Conservation (phyloP, 805 yeast species). For the Candida pseudoglaebosa region DNA sequence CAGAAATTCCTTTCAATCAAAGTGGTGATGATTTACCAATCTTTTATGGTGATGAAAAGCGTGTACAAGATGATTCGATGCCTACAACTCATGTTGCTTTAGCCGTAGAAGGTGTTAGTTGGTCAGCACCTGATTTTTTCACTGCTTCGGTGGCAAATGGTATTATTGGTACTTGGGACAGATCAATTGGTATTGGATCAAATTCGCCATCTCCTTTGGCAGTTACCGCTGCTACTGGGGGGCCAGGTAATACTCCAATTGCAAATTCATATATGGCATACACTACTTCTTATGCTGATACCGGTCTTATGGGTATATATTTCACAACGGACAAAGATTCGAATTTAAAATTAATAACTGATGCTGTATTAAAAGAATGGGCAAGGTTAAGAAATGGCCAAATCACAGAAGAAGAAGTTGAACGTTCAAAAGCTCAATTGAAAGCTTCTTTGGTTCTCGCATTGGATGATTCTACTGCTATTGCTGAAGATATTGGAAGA, state of each 20-base stretch:
- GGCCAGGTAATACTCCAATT: constrained; percentile 56
- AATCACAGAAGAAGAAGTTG: constrained; percentile 80
- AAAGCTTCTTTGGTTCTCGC: constrained; percentile 88
- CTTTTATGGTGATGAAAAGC: constrained; percentile 82
- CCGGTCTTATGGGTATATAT: constrained; percentile 97
- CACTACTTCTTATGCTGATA: constrained; percentile 94
- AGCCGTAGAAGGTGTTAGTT: constrained; percentile 96
- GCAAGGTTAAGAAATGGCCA: constrained; percentile 74
- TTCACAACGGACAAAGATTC: constrained; percentile 76
- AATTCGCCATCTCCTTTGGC: constrained; percentile 86
- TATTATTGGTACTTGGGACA: constrained; percentile 95
- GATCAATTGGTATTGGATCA: constrained; percentile 80
- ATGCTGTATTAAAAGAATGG: constrained; percentile 86
- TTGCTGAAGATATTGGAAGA: constrained; percentile 97
- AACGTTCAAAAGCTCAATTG: constrained; percentile 89
- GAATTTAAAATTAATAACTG: constrained; percentile 61
- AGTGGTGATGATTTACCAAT: constrained; percentile 70
- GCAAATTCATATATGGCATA: constrained; percentile 97
- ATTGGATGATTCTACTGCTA: constrained; percentile 90
- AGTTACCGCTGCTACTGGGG: constrained; percentile 55
- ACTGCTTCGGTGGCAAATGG: constrained; percentile 96
- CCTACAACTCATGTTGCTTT: constrained; percentile 90
- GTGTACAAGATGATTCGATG: constrained; percentile 74
- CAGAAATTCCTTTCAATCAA: constrained; percentile 68
- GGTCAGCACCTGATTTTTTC: constrained; percentile 95